These are phyloP conservation scores for Pachyrhizus erosus DNA, from an alignment of 306 rosid genomes.

Conservation along the genomic window DNA sequence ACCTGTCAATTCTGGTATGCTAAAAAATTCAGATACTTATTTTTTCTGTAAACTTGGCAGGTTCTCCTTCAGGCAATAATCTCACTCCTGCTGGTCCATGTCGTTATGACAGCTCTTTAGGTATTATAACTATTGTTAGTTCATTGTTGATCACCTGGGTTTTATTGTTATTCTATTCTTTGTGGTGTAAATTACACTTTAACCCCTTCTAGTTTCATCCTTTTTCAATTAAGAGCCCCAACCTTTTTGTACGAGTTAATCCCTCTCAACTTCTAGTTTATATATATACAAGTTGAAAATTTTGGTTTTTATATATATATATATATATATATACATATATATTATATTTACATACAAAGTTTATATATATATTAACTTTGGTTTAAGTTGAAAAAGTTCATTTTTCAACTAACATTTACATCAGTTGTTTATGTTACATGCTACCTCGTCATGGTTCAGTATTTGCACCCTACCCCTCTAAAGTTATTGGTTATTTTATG, in stretches of 20 bases:
- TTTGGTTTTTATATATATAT: too few species aligned
- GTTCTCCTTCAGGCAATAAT: slow-evolving; percentile 85
- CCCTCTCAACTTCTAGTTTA: background rate
- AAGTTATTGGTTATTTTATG: too few species aligned
- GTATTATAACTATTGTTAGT: slow-evolving; percentile 51
- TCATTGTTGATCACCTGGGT: slow-evolving; percentile 31
- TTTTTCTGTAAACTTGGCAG: slow-evolving; percentile 58
- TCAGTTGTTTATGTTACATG: background rate
- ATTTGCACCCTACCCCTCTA: too few species aligned
- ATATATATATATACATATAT: too few species aligned
- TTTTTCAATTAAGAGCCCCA: background rate
- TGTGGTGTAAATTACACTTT: slow-evolving; percentile 9
- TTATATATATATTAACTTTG: too few species aligned
- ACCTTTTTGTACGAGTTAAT: background rate
- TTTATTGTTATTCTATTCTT: slow-evolving; percentile 27
- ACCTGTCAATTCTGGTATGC: slow-evolving; percentile 3
- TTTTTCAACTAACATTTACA: background rate
- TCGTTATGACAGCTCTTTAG: slow-evolving; percentile 96
- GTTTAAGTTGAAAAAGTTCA: too few species aligned
- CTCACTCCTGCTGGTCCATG: slow-evolving; percentile 97
- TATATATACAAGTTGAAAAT: too few species aligned
- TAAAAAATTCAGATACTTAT: slow-evolving; percentile 1
- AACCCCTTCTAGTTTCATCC: background rate
- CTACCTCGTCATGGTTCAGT: too few species aligned
- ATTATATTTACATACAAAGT: too few species aligned